These are phyloP conservation scores for Calonectria pseudoreteaudii DNA, from an alignment of 2,329 filamentous ascomycete genomes.

Conservation along the genomic window DNA sequence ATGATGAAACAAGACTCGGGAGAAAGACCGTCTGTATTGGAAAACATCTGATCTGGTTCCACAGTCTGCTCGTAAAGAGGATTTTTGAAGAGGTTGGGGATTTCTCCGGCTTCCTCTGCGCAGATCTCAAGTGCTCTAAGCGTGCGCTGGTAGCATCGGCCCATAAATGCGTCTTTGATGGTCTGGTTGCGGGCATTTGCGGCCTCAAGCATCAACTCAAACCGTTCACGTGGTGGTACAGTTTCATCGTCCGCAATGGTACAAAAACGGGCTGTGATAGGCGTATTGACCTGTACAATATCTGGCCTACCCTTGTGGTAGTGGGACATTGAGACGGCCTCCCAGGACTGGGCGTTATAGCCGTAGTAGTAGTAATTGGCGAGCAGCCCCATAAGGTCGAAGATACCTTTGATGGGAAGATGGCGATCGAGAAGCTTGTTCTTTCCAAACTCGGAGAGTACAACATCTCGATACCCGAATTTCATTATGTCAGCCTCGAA, in stretches of 20 bases:
- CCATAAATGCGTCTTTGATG: slow-evolving; percentile 26
- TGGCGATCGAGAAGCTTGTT: slow-evolving; percentile 21
- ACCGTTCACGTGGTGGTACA: neutral
- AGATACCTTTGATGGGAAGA: slow-evolving; percentile 29
- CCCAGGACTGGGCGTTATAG: slow-evolving; percentile 27
- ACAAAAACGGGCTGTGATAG: slow-evolving; percentile 17
- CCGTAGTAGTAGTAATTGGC: slow-evolving; percentile 29
- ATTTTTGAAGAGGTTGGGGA: slow-evolving; percentile 26
- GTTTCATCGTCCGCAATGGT: slow-evolving; percentile 25
- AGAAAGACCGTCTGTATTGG: slow-evolving; percentile 27
- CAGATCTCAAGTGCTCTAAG: slow-evolving; percentile 27
- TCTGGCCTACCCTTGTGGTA: slow-evolving; percentile 32
- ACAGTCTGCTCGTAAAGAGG: slow-evolving; percentile 24
- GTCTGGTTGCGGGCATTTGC: slow-evolving; percentile 26
- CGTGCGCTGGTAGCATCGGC: slow-evolving; percentile 26
- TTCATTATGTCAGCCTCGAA: slow-evolving; percentile 19
- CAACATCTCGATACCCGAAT: slow-evolving; percentile 25
- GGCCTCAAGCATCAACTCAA: slow-evolving; percentile 24
- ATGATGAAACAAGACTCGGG: slow-evolving; percentile 33
- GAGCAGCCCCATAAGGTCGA: slow-evolving; percentile 25
- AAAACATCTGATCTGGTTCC: slow-evolving; percentile 29
- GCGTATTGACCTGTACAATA: slow-evolving; percentile 28
- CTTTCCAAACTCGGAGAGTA: slow-evolving; percentile 26
- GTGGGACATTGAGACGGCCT: slow-evolving; percentile 30
- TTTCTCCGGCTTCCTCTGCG: slow-evolving; percentile 10